Conservation (phyloP, 2,329 filamentous ascomycete species). For the Dactylonectria macrodidyma region DNA sequence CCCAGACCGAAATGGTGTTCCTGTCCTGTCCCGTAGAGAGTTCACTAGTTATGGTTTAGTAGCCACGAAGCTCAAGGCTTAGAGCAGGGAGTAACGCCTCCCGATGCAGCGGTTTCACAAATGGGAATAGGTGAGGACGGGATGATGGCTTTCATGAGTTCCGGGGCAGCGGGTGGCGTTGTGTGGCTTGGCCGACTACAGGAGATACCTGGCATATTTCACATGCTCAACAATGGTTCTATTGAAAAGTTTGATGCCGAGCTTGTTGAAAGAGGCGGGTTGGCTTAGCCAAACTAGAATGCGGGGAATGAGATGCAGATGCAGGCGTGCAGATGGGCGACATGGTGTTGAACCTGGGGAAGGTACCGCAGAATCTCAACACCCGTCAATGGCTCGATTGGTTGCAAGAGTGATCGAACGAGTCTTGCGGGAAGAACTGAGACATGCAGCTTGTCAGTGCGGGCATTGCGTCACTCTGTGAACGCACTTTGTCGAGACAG, state of each 20-base stretch:
- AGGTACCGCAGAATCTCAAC: background rate
- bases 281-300: slow-evolving; percentile 17
- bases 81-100: background rate
- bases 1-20: background rate
- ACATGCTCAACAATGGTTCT: slow-evolving; percentile 11
- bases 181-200: background rate
- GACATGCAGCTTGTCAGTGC: background rate
- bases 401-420: background rate
- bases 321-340: background rate
- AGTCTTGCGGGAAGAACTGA: background rate
- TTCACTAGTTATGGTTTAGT: background rate
- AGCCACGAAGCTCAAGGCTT: background rate
- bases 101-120: background rate
- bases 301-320: slow-evolving; percentile 25
- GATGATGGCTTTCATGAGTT: slow-evolving; percentile 7
- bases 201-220: slow-evolving; percentile 1
- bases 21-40: background rate
- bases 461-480: too few relatives aligned
- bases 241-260: slow-evolving; percentile 14
- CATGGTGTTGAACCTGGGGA: slow-evolving; percentile 15
- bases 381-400: background rate
- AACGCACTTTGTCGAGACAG: background rate
- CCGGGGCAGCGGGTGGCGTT: slow-evolving; percentile 14
- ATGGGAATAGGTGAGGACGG: background rate
- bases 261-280: slow-evolving; percentile 7